Conservation (phyloP, 139 green algal species). For the Picochlorum costavermella region DNA sequence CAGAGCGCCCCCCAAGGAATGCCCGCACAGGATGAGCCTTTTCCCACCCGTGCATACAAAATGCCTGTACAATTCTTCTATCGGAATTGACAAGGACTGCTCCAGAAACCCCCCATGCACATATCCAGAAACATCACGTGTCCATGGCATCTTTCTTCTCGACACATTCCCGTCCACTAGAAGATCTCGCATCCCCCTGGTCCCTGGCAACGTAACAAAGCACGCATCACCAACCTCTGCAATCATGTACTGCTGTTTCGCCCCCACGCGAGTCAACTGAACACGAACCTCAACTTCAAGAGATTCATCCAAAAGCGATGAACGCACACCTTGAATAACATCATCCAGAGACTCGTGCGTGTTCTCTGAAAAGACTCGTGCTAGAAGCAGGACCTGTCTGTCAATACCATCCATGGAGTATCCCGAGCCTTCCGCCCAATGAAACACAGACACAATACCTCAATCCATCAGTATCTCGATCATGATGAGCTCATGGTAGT, state of each 20-base stretch:
- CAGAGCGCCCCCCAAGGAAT: constrained; percentile 9
- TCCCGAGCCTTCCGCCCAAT: no score
- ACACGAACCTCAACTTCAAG: background rate
- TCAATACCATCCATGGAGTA: no score
- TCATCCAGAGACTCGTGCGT: background rate
- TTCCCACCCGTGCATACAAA: background rate
- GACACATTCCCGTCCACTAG: background rate
- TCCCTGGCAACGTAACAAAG: constrained; percentile 4
- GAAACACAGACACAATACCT: no score
- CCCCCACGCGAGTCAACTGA: background rate
- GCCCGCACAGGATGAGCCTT: constrained; percentile 7
- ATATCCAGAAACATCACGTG: background rate
- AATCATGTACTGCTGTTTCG: constrained; percentile 8
- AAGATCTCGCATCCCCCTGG: constrained; percentile 1
- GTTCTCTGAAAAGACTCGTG: no score
- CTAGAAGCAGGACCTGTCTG: no score
- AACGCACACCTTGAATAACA: background rate
- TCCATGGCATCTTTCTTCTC: background rate
- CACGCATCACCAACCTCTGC: background rate
- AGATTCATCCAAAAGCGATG: background rate
- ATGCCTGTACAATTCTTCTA: constrained; percentile 3
- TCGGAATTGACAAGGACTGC: background rate
- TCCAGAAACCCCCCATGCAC: constrained; percentile 8
- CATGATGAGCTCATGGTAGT: no score
- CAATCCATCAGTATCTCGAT: no score